phyloP scores from a whole-genome alignment of 805 yeast genomes.

The Scheffersomyces ergatensis region DNA sequence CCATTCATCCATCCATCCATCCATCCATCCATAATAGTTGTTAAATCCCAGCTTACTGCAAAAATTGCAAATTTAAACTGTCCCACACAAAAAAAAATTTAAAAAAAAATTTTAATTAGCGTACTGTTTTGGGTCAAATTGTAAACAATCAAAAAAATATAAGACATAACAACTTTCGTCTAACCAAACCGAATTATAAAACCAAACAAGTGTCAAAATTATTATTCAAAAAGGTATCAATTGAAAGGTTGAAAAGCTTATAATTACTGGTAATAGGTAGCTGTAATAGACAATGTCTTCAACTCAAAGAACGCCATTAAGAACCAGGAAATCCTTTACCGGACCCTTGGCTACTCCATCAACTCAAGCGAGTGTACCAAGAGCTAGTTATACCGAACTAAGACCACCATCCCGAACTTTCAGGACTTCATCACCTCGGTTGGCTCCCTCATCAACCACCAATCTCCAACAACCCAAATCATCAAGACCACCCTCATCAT shows the following conservation, averaged over 20 bases:
- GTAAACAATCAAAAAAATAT: constrained; percentile 3
- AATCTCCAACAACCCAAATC: constrained; percentile 5
- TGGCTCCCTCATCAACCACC: neutral
- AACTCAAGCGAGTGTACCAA: constrained; percentile 7
- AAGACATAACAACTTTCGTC: neutral
- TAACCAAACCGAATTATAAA: neutral
- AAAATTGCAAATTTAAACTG: too few species aligned
- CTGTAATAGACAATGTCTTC: constrained; percentile 8
- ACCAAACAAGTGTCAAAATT: neutral
- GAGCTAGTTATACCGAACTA: constrained; percentile 11
- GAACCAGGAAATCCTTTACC: constrained; percentile 23
- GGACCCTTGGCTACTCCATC: constrained; percentile 10
- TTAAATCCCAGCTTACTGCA: too few species aligned
- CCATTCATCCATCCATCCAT: too few species aligned
- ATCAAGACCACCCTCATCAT: constrained; percentile 35
- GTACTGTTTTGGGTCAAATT: constrained; percentile 2
- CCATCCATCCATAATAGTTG: too few species aligned
- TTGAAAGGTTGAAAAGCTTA: too few species aligned
- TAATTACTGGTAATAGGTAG: too few species aligned
- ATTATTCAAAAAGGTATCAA: too few species aligned
- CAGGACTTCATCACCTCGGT: constrained; percentile 31
- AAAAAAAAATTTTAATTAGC: constrained; percentile 1
- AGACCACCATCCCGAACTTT: constrained; percentile 22
- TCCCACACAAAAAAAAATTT: too few species aligned
- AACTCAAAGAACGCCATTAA: constrained; percentile 24